Evolutionary conservation across 306 rosid genomes (phyloP), one percentile per base, ranked within the genome.

Genomic region (Pterocarpus macrocarpus): DNA sequence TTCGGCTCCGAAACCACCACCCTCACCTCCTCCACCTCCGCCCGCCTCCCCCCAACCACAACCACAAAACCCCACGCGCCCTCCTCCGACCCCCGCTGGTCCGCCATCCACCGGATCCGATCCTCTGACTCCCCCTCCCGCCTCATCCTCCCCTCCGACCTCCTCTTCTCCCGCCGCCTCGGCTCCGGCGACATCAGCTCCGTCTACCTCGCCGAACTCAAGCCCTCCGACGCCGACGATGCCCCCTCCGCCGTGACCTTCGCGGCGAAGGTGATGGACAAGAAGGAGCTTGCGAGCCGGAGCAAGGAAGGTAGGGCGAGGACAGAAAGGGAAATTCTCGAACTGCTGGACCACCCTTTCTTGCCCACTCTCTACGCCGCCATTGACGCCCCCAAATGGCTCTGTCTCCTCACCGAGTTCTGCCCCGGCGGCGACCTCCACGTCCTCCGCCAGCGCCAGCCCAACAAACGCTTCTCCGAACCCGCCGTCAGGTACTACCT

Each of bases 341-440:
- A 89, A 73, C 58, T 77, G 79, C 52, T 92, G 80, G 95, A 89
- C 76, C 97, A 92, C 28, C 97, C 97, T 0, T 92, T 92, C 45
- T 73, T 92, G 70, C 97, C 97, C n/a, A 88, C 94, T 16, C 95
- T 92, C 41, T 92, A 89, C 67, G 97, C 92, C 1, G 58, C 86
- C n/a, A 89, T 92, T 2, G 97, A 91, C 58, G 83, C 97, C 35
- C 63, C 88, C 0, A 88, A 86, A 66, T 92, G 95, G 94, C 86
- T 89, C 47, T 92, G 94, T 56, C 86, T 92, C 4, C 73, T 92
- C 44, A 91, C 97, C 2, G 97, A 92, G 89, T 92, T 92, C 76
- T 92, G 97, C 62, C 91, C 95, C 86, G 97, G 97, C 82, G 97
- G 97, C 5, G 97, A 92, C 85, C 86, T 92, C 67, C 97, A 92